Evolutionary conservation across 1,284 basidiomycete genomes (phyloP).

Genomic region (Sanghuangporus baumii): DNA sequence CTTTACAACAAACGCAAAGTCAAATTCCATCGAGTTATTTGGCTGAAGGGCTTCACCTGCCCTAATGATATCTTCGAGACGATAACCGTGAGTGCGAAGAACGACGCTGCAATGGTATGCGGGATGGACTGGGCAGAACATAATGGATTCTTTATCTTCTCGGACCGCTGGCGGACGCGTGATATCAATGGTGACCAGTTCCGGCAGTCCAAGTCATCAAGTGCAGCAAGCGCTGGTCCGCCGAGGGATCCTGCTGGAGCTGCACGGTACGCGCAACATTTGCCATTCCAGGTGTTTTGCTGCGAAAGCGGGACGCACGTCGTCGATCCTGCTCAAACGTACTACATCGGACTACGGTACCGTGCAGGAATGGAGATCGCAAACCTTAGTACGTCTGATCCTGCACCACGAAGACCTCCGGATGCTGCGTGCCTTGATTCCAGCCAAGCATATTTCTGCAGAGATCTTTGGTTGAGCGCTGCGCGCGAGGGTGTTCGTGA

Average conservation of each 20-base stretch:
- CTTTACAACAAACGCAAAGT: slow-evolving; percentile 71
- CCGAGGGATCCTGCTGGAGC: slow-evolving; percentile 80
- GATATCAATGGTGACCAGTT: slow-evolving; percentile 96
- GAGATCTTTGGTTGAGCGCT: slow-evolving; percentile 86
- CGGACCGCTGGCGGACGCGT: slow-evolving; percentile 91
- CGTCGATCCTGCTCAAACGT: slow-evolving; percentile 88
- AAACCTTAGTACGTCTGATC: slow-evolving; percentile 64
- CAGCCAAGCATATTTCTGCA: slow-evolving; percentile 92
- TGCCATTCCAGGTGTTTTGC: slow-evolving; percentile 96
- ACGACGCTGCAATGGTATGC: slow-evolving; percentile 93
- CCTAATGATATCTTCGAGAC: slow-evolving; percentile 95
- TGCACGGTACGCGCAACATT: slow-evolving; percentile 79
- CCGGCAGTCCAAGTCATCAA: slow-evolving; percentile 88
- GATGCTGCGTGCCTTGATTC: slow-evolving; percentile 89
- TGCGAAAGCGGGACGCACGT: slow-evolving; percentile 95
- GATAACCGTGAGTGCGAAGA: slow-evolving; percentile 80
- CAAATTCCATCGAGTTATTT: slow-evolving; percentile 84
- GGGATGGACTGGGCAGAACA: slow-evolving; percentile 99
- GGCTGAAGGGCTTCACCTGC: slow-evolving; percentile 96
- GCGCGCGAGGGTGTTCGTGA: slow-evolving; percentile 67
- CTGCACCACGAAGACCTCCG: slow-evolving; percentile 51
- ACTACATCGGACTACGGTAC: slow-evolving; percentile 84
- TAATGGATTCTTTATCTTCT: slow-evolving; percentile 94
- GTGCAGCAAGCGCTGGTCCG: slow-evolving; percentile 84
- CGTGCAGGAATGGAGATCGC: slow-evolving; percentile 74